These are phyloP conservation scores for Sicyos edulis DNA, from an alignment of 306 rosid species.

Conservation along the genomic window DNA sequence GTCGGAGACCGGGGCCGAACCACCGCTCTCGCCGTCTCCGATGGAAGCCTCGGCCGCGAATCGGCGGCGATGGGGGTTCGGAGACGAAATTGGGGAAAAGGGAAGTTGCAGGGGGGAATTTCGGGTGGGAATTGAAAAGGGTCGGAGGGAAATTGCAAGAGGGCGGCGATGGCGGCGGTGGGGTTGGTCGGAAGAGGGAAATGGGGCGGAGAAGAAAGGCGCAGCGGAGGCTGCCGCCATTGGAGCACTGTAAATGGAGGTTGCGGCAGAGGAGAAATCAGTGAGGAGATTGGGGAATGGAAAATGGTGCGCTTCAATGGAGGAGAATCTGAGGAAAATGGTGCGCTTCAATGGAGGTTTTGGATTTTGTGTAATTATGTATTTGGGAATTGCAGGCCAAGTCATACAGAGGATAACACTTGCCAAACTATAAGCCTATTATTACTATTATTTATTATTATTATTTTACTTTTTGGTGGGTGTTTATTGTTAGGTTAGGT, in stretches of 20 bases:
- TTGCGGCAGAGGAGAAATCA: not conserved
- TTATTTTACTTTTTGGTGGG: too few species aligned
- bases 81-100: not conserved
- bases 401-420: not conserved
- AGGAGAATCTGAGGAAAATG: constrained; percentile 22
- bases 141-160: not conserved
- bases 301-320: not conserved
- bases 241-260: not conserved
- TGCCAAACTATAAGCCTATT: not conserved
- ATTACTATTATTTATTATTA: too few species aligned
- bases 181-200: not conserved
- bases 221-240: constrained; percentile 19
- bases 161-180: constrained; percentile 7
- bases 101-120: not conserved
- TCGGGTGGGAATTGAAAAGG: constrained; percentile 3
- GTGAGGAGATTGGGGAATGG: not conserved
- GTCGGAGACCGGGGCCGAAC: constrained; percentile 16
- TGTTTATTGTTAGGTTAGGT: too few species aligned
- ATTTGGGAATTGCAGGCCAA: constrained; percentile 2
- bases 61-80: not conserved
- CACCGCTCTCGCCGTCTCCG: constrained; percentile 24
- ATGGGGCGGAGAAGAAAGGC: not conserved
- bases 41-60: constrained; percentile 32
- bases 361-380: constrained; percentile 25
- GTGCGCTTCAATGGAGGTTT: constrained; percentile 25